phyloP scores from a whole-genome alignment of 495 filamentous ascomycete species.

The Aspergillus sclerotiicarbonarius region DNA sequence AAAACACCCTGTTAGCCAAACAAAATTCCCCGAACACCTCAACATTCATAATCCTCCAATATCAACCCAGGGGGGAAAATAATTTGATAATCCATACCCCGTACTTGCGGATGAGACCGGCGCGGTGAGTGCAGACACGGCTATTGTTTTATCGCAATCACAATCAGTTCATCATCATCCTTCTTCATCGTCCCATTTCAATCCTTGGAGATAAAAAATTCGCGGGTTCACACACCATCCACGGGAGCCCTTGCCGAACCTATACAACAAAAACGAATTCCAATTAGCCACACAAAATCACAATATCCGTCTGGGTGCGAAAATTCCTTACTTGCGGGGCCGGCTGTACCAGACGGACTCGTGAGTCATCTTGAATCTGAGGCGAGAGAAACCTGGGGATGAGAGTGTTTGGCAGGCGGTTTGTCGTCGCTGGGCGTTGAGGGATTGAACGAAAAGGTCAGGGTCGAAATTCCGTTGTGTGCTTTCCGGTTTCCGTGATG shows the following conservation, averaged over 20 bases:
- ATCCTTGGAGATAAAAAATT: neutral
- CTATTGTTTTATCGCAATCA: slow-evolving; percentile 43
- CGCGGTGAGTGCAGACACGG: slow-evolving; percentile 93
- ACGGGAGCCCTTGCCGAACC: slow-evolving; percentile 85
- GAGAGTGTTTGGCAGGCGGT: slow-evolving; percentile 35
- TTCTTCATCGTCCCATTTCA: neutral
- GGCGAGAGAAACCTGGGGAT: slow-evolving; percentile 31
- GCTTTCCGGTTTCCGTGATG: slow-evolving; percentile 31
- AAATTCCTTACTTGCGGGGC: slow-evolving; percentile 70
- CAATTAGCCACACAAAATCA: slow-evolving; percentile 13
- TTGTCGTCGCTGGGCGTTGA: slow-evolving; percentile 43
- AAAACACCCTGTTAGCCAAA: slow-evolving; percentile 1
- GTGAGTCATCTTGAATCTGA: slow-evolving; percentile 82
- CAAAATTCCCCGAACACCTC: slow-evolving; percentile 16
- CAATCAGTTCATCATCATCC: slow-evolving; percentile 14
- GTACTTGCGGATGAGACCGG: slow-evolving; percentile 98
- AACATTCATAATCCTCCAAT: slow-evolving; percentile 1
- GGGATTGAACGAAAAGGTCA: slow-evolving; percentile 33
- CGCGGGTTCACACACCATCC: slow-evolving; percentile 62
- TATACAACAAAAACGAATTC: slow-evolving; percentile 21
- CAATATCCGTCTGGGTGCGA: neutral
- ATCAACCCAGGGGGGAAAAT: neutral
- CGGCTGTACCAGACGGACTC: slow-evolving; percentile 99
- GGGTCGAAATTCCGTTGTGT: slow-evolving; percentile 43
- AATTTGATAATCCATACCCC: slow-evolving; percentile 62